These are phyloP conservation scores for Rutstroemia sp. DNA, from an alignment of 2,329 filamentous ascomycete genomes.

Conservation along the genomic window DNA sequence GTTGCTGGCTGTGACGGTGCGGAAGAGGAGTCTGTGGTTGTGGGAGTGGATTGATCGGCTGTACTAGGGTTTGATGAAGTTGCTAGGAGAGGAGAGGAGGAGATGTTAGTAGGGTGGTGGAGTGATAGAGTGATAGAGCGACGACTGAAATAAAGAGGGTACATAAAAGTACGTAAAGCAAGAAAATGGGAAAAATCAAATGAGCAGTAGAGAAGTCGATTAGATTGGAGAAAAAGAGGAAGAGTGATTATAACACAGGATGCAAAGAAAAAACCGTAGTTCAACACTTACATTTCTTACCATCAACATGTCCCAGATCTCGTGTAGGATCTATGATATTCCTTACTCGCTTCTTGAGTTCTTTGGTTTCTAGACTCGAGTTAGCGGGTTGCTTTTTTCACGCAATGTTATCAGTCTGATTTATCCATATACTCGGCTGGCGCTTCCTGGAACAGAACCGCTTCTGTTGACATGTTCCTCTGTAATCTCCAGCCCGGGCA, in stretches of 20 bases:
- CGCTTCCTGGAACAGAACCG: no score
- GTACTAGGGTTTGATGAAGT: background rate
- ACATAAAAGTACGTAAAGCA: no score
- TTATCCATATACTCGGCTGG: no score
- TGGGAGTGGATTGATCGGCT: background rate
- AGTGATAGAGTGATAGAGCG: no score
- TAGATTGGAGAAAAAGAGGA: no score
- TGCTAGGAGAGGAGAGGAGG: background rate
- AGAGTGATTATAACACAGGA: background rate
- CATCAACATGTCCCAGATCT: conserved; percentile 76
- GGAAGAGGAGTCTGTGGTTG: conserved; percentile 5
- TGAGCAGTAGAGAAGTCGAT: no score
- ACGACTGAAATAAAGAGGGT: no score
- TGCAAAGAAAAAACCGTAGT: background rate
- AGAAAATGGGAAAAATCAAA: no score
- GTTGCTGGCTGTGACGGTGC: background rate
- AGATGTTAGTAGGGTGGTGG: no score
- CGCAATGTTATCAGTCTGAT: no score
- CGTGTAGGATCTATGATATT: conserved; percentile 73
- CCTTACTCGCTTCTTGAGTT: conserved; percentile 41
- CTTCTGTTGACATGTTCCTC: no score
- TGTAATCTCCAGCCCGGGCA: background rate
- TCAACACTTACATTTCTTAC: conserved; percentile 26
- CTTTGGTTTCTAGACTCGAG: background rate
- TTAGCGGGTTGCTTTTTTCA: background rate